phyloP scores from a whole-genome alignment of 2,329 filamentous ascomycete genomes.

The Penicillium sp. region DNA sequence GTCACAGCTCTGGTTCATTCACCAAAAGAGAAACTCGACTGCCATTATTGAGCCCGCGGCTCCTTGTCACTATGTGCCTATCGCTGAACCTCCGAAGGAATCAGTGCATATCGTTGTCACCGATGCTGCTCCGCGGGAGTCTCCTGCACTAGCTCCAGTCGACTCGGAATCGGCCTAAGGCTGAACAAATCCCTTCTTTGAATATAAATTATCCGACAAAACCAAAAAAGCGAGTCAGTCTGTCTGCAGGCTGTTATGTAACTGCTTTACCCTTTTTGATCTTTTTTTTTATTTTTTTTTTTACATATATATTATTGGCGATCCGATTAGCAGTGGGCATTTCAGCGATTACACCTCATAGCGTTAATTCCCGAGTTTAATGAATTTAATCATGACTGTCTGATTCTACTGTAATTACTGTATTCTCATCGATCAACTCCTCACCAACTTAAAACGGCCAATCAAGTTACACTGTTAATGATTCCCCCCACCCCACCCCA shows the following conservation, averaged over 20 bases:
- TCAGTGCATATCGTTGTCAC: conserved; percentile 36
- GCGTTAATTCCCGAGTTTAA: conserved; percentile 13
- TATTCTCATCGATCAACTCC: too few relatives aligned
- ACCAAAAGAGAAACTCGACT: conserved; percentile 50
- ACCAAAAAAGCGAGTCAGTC: neutral
- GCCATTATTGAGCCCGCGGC: conserved; percentile 43
- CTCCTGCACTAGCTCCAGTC: neutral
- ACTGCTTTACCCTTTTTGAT: too few relatives aligned
- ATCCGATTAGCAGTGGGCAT: conserved; percentile 6
- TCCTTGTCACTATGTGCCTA: conserved; percentile 29
- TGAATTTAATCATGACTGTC: neutral
- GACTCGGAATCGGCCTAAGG: neutral
- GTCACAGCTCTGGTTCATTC: conserved; percentile 61
- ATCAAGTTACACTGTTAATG: too few relatives aligned
- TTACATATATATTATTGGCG: neutral
- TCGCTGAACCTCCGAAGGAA: conserved; percentile 25
- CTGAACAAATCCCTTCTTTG: neutral
- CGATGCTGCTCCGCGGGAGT: conserved; percentile 8
- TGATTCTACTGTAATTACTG: too few relatives aligned
- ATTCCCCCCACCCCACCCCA: neutral
- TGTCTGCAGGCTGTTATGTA: too few relatives aligned
- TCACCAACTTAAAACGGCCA: too few relatives aligned
- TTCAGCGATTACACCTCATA: conserved; percentile 5
- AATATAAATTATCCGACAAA: neutral
- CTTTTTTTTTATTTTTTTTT: neutral